These are phyloP conservation scores for Tricholomella constricta DNA, from an alignment of 768 basidiomycete species.

Conservation along the genomic window DNA sequence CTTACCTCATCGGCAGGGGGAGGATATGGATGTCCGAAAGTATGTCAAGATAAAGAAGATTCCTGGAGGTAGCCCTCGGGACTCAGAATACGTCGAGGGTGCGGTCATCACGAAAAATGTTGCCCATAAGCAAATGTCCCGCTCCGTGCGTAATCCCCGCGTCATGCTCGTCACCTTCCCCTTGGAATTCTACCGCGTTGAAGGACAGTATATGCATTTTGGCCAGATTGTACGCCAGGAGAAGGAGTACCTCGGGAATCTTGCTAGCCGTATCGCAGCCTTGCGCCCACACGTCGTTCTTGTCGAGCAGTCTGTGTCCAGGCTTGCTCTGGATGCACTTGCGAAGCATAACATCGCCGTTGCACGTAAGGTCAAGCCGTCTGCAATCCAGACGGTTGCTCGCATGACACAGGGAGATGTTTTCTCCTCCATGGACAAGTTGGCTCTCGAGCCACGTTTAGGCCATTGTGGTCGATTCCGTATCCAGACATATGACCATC, in stretches of 20 bases:
- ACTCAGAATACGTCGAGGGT: slow-evolving; percentile 97
- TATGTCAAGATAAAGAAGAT: slow-evolving; percentile 99
- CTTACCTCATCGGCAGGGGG: slow-evolving; percentile 73
- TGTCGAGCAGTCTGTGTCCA: slow-evolving; percentile 88
- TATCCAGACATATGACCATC: slow-evolving; percentile 93
- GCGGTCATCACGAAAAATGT: slow-evolving; percentile 98
- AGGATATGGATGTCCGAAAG: slow-evolving; percentile 91
- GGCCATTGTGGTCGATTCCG: slow-evolving; percentile 87
- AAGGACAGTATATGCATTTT: slow-evolving; percentile 92
- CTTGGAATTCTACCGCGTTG: slow-evolving; percentile 88
- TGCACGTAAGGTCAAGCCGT: slow-evolving; percentile 84
- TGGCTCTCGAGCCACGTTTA: slow-evolving; percentile 85
- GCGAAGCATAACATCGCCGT: slow-evolving; percentile 86
- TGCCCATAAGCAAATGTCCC: slow-evolving; percentile 92
- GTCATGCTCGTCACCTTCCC: slow-evolving; percentile 98
- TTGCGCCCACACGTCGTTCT: slow-evolving; percentile 90
- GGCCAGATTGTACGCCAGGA: slow-evolving; percentile 91
- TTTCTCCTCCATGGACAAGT: slow-evolving; percentile 93
- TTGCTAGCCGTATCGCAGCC: slow-evolving; percentile 88
- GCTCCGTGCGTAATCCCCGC: slow-evolving; percentile 80
- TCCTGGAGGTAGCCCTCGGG: slow-evolving; percentile 86
- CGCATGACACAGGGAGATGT: slow-evolving; percentile 94
- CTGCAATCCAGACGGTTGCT: slow-evolving; percentile 85
- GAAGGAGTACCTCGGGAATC: slow-evolving; percentile 86
- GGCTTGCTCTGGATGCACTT: slow-evolving; percentile 86